Evolutionary conservation across 1,139 yeast species (phyloP), one percentile per base, ranked within the genome.

Genomic region (Blastobotrys illinoisensis): DNA sequence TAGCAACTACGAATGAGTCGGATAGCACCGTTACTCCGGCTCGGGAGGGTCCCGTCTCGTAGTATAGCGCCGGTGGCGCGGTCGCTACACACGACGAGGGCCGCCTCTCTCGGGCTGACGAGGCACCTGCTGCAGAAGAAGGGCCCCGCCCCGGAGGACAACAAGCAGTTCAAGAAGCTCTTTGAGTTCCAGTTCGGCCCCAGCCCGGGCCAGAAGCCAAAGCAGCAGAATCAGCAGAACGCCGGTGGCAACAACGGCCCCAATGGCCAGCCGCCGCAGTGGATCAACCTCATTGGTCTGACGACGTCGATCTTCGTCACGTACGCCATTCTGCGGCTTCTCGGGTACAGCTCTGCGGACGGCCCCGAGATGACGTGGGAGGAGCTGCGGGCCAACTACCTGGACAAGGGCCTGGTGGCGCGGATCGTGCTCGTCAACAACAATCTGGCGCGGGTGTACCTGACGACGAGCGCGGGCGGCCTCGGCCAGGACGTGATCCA

Each of bases 371-470:
- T 91, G 54, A 86, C 97, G 0, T 89, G 91, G 81, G 98, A 93
- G 71, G 96, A 89, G 70, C 91, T 93, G 75, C 85, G 89, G 60
- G 79, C 85, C 19, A 81, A 83, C 58, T 91, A 85, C 67, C 76
- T 93, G 46, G 95, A 88, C 61, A 83, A 83, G 62, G 97, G 97
- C 1, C 74, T 88, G 51, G 99, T 93, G 19, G 82, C 86, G 54
- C 81, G 81, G 59, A 77, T 91, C 51, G 78, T 79, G 13, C 95
- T 93, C 23, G 81, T 91, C 46, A 91, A 91, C 72, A 84, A 84
- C 63, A 79, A 81, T 54, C 77, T 81, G 44, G 99, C 90, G 1
- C 89, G 89, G 62, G 74, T 72, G 5, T 57, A 63, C 16, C 64
- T 71, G 40, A 64, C 64, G 28, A 54, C 52, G 28, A 48, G 47